Conservation (phyloP, 768 basidiomycete genomes). For the Boletus pseudopeckii region DNA sequence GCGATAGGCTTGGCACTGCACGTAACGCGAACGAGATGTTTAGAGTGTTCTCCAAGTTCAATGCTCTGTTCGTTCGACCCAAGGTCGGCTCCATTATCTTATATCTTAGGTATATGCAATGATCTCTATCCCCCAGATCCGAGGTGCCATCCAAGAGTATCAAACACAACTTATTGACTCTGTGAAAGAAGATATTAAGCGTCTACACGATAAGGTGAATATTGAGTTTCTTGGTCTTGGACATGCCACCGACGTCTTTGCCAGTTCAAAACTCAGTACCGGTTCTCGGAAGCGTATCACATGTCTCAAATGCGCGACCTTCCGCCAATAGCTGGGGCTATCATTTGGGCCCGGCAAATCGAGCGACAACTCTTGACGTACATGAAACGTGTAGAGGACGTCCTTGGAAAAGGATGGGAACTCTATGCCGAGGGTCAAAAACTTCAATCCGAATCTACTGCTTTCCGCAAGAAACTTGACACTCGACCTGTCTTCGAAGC, state of each 20-base stretch:
- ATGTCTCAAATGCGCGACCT: constrained; percentile 99
- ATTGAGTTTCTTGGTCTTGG: background rate
- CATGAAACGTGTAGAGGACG: constrained; percentile 99
- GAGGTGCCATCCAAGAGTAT: constrained; percentile 98
- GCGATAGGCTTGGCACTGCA: constrained; percentile 91
- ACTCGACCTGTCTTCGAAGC: constrained; percentile 93
- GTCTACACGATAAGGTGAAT: constrained; percentile 82
- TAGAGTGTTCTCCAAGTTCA: constrained; percentile 97
- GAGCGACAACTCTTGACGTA: constrained; percentile 93
- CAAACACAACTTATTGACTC: constrained; percentile 98
- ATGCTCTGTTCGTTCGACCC: constrained; percentile 91
- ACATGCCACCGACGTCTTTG: background rate
- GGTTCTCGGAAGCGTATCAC: constrained; percentile 92
- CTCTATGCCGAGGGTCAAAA: constrained; percentile 99
- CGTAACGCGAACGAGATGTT: constrained; percentile 99
- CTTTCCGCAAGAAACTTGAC: constrained; percentile 95
- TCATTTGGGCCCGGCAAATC: constrained; percentile 99
- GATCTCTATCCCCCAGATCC: constrained; percentile 52
- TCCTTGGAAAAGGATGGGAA: constrained; percentile 97
- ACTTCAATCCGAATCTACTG: constrained; percentile 84
- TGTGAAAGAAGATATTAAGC: constrained; percentile 97
- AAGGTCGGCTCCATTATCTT: constrained; percentile 54
- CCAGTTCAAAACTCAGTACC: constrained; percentile 94
- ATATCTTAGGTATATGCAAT: background rate
- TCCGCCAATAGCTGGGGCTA: constrained; percentile 96